Base-by-base conservation (phyloP, 2,329 filamentous ascomycete species). In the Cyphellophora europaea region DNA sequence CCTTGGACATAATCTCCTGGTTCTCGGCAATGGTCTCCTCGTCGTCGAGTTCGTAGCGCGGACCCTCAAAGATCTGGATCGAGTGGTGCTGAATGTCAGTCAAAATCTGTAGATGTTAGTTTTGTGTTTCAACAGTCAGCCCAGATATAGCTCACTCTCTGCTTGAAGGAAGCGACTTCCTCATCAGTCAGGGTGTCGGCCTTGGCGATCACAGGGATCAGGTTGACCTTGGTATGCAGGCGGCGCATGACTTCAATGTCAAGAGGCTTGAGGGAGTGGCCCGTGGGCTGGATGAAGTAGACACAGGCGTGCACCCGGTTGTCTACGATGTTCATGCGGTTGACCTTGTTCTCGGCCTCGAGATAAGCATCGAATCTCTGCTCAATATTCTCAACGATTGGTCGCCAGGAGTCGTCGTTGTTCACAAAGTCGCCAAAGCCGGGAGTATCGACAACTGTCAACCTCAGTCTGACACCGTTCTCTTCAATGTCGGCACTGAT, bases 11-110 rank as follows among this genome's bases (percentile, higher is more conserved):
- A 63, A 98, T 98, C 71, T 98, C 91, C 63, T 93, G 91, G 75
- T 98, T 98, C 75, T 98, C 91, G 16, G 91, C 91, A 60, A 98
- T 95, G 23, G 91, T 98, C 74, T 98, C 91, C 66, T 98, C 91
- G 50, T 98, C 91, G 56, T 98, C 91, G 45, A 96, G 82, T 67
- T 98, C 91, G 65, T 98, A 98, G 50, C 89, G 84, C 48, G 91
- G 91, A 5, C 91, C 91, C 65, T 98, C 91, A 60, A 98, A 98
- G 67, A 98, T 98, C 64, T 95, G 88, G 55, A 98, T 95, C 55
- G 81, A 83, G 69, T 98, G 89, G 69, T 93, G 79, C 65, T 91
- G 81, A 64, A 98, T 96, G 58, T 98, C 91, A 56, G 87, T 77
- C 49, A 96, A 78, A 55, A 98, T 96, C 91, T 98, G 52, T 5